Evolutionary conservation across 495 filamentous ascomycete genomes (phyloP).

Genomic region (Hypoxylon crocopeplum): DNA sequence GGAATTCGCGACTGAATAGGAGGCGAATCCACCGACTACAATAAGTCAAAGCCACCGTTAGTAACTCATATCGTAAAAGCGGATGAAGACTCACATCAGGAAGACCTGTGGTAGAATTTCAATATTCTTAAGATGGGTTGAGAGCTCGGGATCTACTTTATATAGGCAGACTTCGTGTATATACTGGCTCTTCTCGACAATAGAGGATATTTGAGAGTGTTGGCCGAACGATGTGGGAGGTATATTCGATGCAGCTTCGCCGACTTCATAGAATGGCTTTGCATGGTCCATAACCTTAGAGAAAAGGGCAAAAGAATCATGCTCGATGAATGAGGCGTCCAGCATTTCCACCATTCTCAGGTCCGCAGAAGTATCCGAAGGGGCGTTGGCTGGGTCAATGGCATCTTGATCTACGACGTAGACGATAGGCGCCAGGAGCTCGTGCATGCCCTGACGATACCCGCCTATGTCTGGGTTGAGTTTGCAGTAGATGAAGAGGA

Average conservation of each 20-base stretch:
- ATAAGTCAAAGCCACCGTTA: slow-evolving; percentile 19
- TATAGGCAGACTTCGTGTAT: slow-evolving; percentile 83
- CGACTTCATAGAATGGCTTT: slow-evolving; percentile 82
- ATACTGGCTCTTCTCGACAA: slow-evolving; percentile 81
- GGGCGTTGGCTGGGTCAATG: slow-evolving; percentile 49
- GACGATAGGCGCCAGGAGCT: slow-evolving; percentile 87
- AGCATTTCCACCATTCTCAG: slow-evolving; percentile 66
- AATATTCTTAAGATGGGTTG: slow-evolving; percentile 79
- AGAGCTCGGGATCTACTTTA: slow-evolving; percentile 80
- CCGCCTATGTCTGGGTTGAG: slow-evolving; percentile 82
- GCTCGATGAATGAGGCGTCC: slow-evolving; percentile 77
- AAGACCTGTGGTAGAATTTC: slow-evolving; percentile 98
- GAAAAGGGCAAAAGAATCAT: slow-evolving; percentile 90
- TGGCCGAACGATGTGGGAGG: slow-evolving; percentile 18
- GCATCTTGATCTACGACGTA: slow-evolving; percentile 89
- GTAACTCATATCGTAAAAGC: neutral
- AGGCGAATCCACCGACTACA: slow-evolving; percentile 90
- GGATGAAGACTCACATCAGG: slow-evolving; percentile 72
- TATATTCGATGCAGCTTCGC: slow-evolving; percentile 40
- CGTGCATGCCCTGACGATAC: slow-evolving; percentile 98
- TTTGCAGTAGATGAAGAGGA: slow-evolving; percentile 94
- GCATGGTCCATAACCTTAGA: slow-evolving; percentile 84
- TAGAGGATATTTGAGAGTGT: slow-evolving; percentile 63
- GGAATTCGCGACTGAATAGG: slow-evolving; percentile 91
- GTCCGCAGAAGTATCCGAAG: slow-evolving; percentile 44